Evolutionary conservation across 2,329 filamentous ascomycete species (phyloP).

Genomic region (Exophiala lecanii-corni): DNA sequence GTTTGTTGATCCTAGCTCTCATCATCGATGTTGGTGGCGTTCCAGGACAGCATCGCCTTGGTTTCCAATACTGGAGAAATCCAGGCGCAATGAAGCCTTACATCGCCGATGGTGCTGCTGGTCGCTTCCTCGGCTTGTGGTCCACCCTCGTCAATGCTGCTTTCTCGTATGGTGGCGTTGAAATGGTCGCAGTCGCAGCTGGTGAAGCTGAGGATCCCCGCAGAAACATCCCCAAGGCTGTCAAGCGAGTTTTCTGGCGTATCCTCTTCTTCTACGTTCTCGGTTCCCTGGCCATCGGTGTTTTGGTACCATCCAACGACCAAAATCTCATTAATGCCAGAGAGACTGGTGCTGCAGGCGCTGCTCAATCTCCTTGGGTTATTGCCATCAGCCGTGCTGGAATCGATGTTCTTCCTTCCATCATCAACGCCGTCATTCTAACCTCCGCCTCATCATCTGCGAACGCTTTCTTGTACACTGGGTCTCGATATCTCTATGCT

Average conservation of each 20-base stretch:
- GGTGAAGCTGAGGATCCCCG: slow-evolving; percentile 46
- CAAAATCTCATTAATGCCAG: slow-evolving; percentile 48
- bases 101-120: slow-evolving; percentile 31
- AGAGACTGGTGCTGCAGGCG: slow-evolving; percentile 31
- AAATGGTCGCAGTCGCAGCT: slow-evolving; percentile 46
- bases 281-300: slow-evolving; percentile 70
- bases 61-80: slow-evolving; percentile 57
- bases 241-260: slow-evolving; percentile 43
- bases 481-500: slow-evolving; percentile 48
- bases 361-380: slow-evolving; percentile 49
- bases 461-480: slow-evolving; percentile 60
- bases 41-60: slow-evolving; percentile 48
- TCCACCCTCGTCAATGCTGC: slow-evolving; percentile 43
- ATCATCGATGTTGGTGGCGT: slow-evolving; percentile 47
- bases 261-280: slow-evolving; percentile 74
- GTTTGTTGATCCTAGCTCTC: slow-evolving; percentile 48
- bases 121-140: slow-evolving; percentile 52
- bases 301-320: slow-evolving; percentile 67
- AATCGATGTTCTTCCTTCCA: slow-evolving; percentile 60
- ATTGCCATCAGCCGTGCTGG: slow-evolving; percentile 51
- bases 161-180: slow-evolving; percentile 50
- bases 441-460: slow-evolving; percentile 66
- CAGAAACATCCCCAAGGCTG: slow-evolving; percentile 38
- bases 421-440: slow-evolving; percentile 72
- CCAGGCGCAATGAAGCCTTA: slow-evolving; percentile 26